A percentile compares a stretch with the other conserved stretches of the same genome.
These are phyloP conservation scores for Kodamaea sagamina DNA, from an alignment of 805 yeast genomes.

Conservation along the genomic window DNA sequence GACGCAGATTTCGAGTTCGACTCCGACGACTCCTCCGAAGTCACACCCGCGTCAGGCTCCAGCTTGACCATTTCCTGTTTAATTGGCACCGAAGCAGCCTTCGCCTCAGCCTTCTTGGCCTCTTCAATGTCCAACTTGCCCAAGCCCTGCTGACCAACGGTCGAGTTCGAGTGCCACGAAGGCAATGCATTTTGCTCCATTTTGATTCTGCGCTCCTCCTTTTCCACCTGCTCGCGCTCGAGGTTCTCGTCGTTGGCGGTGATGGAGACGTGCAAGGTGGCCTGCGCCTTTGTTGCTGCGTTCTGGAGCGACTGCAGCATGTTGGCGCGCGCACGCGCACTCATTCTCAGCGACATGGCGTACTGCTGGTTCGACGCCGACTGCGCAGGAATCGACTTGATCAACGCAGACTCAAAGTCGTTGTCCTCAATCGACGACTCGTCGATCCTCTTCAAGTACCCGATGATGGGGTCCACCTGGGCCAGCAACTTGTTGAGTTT, in stretches of 20 bases:
- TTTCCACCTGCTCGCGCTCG: slow-evolving; percentile 62
- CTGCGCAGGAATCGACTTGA: slow-evolving; percentile 83
- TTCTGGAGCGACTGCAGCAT: slow-evolving; percentile 37
- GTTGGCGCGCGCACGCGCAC: slow-evolving; percentile 32
- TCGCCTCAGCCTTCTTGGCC: slow-evolving; percentile 21
- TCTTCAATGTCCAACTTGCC: slow-evolving; percentile 59
- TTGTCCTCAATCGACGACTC: slow-evolving; percentile 43
- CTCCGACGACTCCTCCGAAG: slow-evolving; percentile 6
- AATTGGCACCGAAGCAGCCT: slow-evolving; percentile 16
- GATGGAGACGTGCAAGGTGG: slow-evolving; percentile 86
- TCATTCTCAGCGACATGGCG: slow-evolving; percentile 52
- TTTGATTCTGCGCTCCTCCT: slow-evolving; percentile 66
- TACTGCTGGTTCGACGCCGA: slow-evolving; percentile 69
- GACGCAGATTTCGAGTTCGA: not conserved
- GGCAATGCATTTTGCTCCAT: slow-evolving; percentile 94
- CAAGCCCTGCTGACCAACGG: slow-evolving; percentile 71
- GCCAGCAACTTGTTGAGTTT: slow-evolving; percentile 81
- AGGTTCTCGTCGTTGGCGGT: slow-evolving; percentile 82
- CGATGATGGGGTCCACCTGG: slow-evolving; percentile 86
- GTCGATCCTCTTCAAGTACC: slow-evolving; percentile 62
- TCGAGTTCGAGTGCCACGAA: slow-evolving; percentile 90
- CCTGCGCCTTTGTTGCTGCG: slow-evolving; percentile 68
- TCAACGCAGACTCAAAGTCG: slow-evolving; percentile 55
- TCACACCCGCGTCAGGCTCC: slow-evolving; percentile 7
- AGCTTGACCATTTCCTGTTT: slow-evolving; percentile 13